These are phyloP conservation scores for Fraxinus platypoda DNA, from an alignment of 305 asterid species.

Conservation along the genomic window DNA sequence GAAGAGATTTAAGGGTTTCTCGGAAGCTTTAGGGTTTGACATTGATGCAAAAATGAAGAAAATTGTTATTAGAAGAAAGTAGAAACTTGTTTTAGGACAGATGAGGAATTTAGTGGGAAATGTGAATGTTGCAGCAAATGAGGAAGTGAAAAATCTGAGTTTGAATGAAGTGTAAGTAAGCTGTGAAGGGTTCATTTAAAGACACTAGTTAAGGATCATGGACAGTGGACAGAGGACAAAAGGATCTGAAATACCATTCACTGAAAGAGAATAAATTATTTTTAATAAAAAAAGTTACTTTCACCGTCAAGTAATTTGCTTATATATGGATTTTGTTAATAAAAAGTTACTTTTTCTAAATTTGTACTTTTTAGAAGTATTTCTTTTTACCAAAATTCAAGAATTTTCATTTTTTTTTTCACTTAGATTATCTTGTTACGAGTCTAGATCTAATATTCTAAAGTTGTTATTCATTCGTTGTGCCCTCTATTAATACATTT, in stretches of 20 bases:
- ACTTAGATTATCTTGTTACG: background rate
- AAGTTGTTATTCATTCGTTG: background rate
- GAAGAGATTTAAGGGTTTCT: constrained; percentile 54
- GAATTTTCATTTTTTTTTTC: background rate
- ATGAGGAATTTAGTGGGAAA: background rate
- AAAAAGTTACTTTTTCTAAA: background rate
- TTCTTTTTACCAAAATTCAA: background rate
- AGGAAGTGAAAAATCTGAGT: background rate
- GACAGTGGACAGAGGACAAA: constrained; percentile 19
- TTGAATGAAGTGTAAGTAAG: constrained; percentile 10
- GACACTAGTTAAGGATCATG: constrained; percentile 23
- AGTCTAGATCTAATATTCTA: background rate
- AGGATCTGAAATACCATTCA: background rate
- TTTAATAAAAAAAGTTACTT: background rate
- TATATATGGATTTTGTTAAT: background rate
- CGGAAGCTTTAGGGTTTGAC: constrained; percentile 44
- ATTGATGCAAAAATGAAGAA: constrained; percentile 19
- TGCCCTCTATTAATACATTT: background rate
- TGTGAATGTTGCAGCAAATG: constrained; percentile 13
- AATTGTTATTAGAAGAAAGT: background rate
- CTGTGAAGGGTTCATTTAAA: constrained; percentile 32
- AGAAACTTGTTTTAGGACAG: background rate
- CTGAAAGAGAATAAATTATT: background rate
- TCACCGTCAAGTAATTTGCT: background rate
- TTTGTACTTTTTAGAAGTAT: background rate